A percentile compares a stretch with the other conserved stretches of the same genome.
phyloP scores from a whole-genome alignment of 768 basidiomycete species.

The Lactarius trivialis region DNA sequence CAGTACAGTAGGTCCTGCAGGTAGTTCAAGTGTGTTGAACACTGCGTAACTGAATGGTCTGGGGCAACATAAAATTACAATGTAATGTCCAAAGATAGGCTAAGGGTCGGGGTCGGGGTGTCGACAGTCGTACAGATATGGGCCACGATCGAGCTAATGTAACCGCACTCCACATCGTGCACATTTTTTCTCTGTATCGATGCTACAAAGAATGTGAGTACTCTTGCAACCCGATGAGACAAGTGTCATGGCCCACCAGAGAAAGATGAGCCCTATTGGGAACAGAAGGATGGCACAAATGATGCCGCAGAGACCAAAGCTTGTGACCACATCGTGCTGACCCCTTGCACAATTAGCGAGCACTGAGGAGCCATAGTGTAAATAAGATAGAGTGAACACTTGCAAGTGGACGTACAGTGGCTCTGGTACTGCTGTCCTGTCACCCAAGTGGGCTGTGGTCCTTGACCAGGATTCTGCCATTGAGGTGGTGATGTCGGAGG shows the following conservation, averaged over 20 bases:
- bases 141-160: not conserved
- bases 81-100: not conserved
- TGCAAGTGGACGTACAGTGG: conserved; percentile 14
- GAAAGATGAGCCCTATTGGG: conserved; percentile 28
- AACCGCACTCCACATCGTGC: conserved; percentile 26
- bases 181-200: conserved; percentile 27
- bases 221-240: not conserved
- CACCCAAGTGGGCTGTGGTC: conserved; percentile 6
- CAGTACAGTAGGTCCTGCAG: too few relatives aligned
- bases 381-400: not conserved
- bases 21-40: not conserved
- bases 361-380: conserved; percentile 12
- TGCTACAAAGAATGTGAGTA: conserved; percentile 10
- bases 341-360: conserved; percentile 29
- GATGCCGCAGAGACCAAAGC: conserved; percentile 29
- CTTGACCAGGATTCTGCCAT: conserved; percentile 5
- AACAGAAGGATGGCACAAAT: conserved; percentile 28
- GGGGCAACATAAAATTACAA: conserved; percentile 4
- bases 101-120: not conserved
- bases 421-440: conserved; percentile 19
- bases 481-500: not conserved
- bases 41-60: not conserved
- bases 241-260: conserved; percentile 22
- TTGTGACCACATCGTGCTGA: conserved; percentile 27
- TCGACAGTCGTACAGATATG: not conserved